Evolutionary conservation across 2,329 filamentous ascomycete genomes (phyloP), one percentile per base, ranked within the genome.

Genomic region (Aspergillus sp.): DNA sequence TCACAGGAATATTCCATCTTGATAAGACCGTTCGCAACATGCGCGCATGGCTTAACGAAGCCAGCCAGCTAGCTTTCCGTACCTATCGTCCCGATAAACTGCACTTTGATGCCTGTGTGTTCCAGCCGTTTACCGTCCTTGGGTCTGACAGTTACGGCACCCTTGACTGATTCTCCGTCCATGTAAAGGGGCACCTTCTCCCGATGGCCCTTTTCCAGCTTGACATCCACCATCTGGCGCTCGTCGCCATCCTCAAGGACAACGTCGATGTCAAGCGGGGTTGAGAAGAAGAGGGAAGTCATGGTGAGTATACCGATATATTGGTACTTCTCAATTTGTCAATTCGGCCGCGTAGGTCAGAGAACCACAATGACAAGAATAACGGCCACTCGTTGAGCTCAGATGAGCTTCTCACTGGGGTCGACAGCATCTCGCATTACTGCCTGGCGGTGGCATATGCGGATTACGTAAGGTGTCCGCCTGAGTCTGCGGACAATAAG

Each of bases 81-180:
- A 95, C 91, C 91, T 82, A 99, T 99, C 62, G 93, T 96, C 74
- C 95, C 95, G 70, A 99, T 97, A 81, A 99, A 99, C 76, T 99
- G 95, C 69, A 99, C 93, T 80, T 99, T 99, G 84, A 99, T 97
- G 68, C 95, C 95, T 11, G 93, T 98, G 77, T 99, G 95, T 78
- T 99, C 95, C 71, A 99, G 82, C 61, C 95, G 87, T 83, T 98
- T 98, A 73, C 95, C 95, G 82, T 99, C 95, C 79, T 99, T 99
- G 50, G 95, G 95, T 66, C 95, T 83, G 66, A 99, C 88, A 7
- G 95, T 99, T 61, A 99, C 93, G 52, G 90, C 90, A 70, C 93
- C 95, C 82, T 96, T 97, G 72, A 99, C 93, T 43, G 93, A 97
- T 81, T 99, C 95, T 67, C 96, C 95, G 73, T 99, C 95, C 83